These are phyloP conservation scores for Xylariaceae sp. DNA, from an alignment of 2,329 filamentous ascomycete species.

Conservation along the genomic window DNA sequence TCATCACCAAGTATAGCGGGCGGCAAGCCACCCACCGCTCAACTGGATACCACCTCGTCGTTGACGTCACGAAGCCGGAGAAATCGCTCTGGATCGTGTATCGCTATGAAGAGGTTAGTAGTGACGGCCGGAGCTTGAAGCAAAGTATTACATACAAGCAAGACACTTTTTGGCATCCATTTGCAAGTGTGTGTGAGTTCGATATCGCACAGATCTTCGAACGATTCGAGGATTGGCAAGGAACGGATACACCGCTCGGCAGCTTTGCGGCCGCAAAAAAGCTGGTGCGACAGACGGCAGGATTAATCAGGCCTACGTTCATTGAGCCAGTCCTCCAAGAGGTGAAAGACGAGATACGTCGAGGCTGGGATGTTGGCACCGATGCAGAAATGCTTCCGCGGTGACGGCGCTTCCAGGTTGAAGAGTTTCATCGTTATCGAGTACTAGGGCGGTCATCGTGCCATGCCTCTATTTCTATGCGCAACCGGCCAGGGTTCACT, in stretches of 20 bases:
- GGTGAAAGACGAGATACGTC: slow-evolving; percentile 26
- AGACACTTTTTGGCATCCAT: slow-evolving; percentile 31
- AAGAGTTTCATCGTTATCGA: too few relatives aligned
- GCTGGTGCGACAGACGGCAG: slow-evolving; percentile 28
- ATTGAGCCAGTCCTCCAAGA: slow-evolving; percentile 28
- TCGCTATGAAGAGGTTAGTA: slow-evolving; percentile 25
- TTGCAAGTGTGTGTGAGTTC: slow-evolving; percentile 26
- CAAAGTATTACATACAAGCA: slow-evolving; percentile 28
- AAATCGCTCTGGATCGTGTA: slow-evolving; percentile 32
- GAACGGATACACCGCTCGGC: slow-evolving; percentile 19
- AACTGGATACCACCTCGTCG: slow-evolving; percentile 30
- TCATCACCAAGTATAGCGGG: slow-evolving; percentile 21
- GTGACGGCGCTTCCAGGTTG: background rate
- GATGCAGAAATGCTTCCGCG: slow-evolving; percentile 7
- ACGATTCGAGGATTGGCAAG: slow-evolving; percentile 28
- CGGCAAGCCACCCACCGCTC: slow-evolving; percentile 29
- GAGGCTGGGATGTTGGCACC: slow-evolving; percentile 21
- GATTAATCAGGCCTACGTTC: slow-evolving; percentile 25
- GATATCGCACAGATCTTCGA: slow-evolving; percentile 31
- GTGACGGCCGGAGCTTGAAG: slow-evolving; percentile 23
- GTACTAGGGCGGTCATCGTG: background rate
- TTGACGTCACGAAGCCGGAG: slow-evolving; percentile 28
- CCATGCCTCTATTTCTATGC: background rate
- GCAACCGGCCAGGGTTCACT: background rate
- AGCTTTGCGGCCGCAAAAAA: slow-evolving; percentile 22